Base-by-base conservation (phyloP, 768 basidiomycete genomes). In the Hericium erinaceus region DNA sequence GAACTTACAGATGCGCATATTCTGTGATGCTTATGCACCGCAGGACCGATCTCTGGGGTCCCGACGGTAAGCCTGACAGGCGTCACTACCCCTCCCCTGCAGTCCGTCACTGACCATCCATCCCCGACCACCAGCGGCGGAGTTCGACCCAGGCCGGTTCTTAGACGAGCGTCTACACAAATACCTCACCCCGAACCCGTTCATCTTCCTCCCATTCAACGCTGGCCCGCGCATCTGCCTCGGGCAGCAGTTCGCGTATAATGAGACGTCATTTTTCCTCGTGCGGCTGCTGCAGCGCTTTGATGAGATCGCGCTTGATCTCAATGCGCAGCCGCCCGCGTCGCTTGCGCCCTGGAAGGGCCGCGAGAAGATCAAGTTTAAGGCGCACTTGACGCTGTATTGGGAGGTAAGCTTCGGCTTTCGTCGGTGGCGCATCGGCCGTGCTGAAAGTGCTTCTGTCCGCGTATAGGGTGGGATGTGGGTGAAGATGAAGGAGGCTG, bases 161-260 rank as follows among this genome's bases (percentile, higher is more conserved):
- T 66, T 85, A 46, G 83, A 85, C 58, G 74, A 76, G n/a, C 73
- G 84, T 40, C 61, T 80, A 9, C 44, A 46, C 18, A 73, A 76
- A 62, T 81, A 81, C 58, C 71, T 83, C n/a, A 73, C 70, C 0
- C 75, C 77, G 1, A 84, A 84, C 60, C 82, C 83, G 1, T 83
- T 79, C 72, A 85, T 87, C 56, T 85, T 85, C 67, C 68, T 81
- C 4, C 83, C 84, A 0, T 85, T 85, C 71, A 84, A 84, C 56
- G 82, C 81, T 0, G 84, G 81, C 1, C 84, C 83, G 13, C 73
- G 84, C 7, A 83, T 84, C 58, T 84, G 83, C 56, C 75, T 83
- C 12, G 83, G 77, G 0, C 76, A 77, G 59, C 75, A 79, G 76
- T 79, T 81, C 61, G 78, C 79, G 13, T 80, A 80, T 65, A 75